phyloP scores from a whole-genome alignment of 2,329 filamentous ascomycete species.

The Rhexocercosporidium sp. region DNA sequence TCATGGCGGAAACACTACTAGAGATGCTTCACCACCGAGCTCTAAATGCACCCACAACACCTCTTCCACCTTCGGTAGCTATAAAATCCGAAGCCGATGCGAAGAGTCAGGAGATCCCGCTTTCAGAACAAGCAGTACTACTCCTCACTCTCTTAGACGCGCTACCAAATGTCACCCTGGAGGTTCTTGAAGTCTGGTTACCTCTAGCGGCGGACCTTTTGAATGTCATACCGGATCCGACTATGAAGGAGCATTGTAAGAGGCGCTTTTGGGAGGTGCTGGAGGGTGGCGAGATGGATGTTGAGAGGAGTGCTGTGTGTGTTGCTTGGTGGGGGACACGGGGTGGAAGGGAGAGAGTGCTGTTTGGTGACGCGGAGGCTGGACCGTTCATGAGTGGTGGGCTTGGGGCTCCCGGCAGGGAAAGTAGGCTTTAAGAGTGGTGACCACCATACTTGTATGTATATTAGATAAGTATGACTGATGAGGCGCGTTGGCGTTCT shows the following conservation, averaged over 20 bases:
- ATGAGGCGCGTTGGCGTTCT: neutral
- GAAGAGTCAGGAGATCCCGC: slow-evolving; percentile 46
- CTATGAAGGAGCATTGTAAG: slow-evolving; percentile 62
- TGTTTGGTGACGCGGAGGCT: slow-evolving; percentile 30
- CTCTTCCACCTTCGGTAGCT: slow-evolving; percentile 42
- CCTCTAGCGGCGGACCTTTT: slow-evolving; percentile 65
- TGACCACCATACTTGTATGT: neutral
- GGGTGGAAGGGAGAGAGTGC: slow-evolving; percentile 43
- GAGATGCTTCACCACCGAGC: slow-evolving; percentile 68
- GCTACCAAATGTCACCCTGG: slow-evolving; percentile 63
- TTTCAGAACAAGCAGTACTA: slow-evolving; percentile 64
- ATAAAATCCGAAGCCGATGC: slow-evolving; percentile 40
- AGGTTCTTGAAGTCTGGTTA: slow-evolving; percentile 68
- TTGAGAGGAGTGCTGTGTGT: slow-evolving; percentile 67
- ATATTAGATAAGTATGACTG: neutral
- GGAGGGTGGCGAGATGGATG: slow-evolving; percentile 70
- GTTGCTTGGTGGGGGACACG: slow-evolving; percentile 71
- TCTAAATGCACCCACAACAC: slow-evolving; percentile 55
- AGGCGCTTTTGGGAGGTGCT: slow-evolving; percentile 71
- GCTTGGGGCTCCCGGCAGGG: slow-evolving; percentile 25
- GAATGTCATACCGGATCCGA: slow-evolving; percentile 57
- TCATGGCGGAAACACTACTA: slow-evolving; percentile 67
- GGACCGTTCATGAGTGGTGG: slow-evolving; percentile 41
- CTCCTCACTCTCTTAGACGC: slow-evolving; percentile 69
- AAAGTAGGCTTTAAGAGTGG: slow-evolving; percentile 34